Evolutionary conservation across 1,139 yeast genomes (phyloP).

Genomic region (Casaregolazyma lundiana): DNA sequence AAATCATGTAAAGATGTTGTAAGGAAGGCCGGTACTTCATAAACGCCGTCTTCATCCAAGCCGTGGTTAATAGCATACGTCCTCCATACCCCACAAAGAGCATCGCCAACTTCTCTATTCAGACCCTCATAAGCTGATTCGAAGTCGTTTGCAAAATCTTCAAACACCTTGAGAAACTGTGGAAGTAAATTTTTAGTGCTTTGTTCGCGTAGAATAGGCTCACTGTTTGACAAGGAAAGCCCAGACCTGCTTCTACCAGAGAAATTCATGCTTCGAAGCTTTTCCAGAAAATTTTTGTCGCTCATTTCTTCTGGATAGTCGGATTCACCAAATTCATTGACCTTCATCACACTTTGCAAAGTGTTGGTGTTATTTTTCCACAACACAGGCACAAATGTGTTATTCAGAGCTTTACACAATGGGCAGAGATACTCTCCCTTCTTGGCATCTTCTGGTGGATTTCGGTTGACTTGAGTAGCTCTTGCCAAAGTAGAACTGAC

Average conservation of each 20-base stretch:
- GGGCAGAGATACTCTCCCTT: constrained; percentile 83
- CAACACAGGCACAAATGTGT: constrained; percentile 72
- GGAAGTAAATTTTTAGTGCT: constrained; percentile 8
- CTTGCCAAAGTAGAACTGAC: constrained; percentile 49
- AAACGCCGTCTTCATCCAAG: background rate
- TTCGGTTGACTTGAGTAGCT: constrained; percentile 71
- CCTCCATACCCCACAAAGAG: background rate
- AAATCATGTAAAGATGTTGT: background rate
- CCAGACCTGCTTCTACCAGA: constrained; percentile 2
- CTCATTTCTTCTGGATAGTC: constrained; percentile 9
- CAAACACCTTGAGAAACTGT: constrained; percentile 8
- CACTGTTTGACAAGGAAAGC: background rate
- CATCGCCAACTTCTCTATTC: background rate
- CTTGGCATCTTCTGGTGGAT: constrained; percentile 69
- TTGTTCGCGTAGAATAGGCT: background rate
- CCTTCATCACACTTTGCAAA: constrained; percentile 7
- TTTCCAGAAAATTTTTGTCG: constrained; percentile 4
- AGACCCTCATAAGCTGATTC: constrained; percentile 4
- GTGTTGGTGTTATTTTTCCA: constrained; percentile 33
- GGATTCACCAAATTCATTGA: constrained; percentile 9
- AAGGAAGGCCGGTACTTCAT: background rate
- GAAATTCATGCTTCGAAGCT: constrained; percentile 3
- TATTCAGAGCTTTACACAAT: constrained; percentile 80
- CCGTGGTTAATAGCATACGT: background rate
- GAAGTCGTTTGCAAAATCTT: background rate